Conservation (phyloP, 331 rosid genomes). For the Malus hybrid region DNA sequence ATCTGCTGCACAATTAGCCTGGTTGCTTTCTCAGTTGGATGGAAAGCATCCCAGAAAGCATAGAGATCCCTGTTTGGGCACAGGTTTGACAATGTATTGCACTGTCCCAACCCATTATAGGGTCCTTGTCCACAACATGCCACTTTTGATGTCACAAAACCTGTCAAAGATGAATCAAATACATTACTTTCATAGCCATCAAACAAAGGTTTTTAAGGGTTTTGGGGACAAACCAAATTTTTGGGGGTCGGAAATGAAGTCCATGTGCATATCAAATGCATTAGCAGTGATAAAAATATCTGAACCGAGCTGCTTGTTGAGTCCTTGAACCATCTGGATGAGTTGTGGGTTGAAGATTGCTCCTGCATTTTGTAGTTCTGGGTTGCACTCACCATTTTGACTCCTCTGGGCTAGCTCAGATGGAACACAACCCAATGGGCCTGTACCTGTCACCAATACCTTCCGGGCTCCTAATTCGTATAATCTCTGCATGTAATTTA, state of each 20-base stretch:
- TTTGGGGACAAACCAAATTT: conserved; percentile 28
- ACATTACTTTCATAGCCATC: not conserved
- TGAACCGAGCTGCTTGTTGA: conserved; percentile 28
- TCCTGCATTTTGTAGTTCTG: conserved; percentile 33
- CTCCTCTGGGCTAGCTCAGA: conserved; percentile 38
- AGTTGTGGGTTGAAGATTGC: conserved; percentile 29
- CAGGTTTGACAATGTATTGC: conserved; percentile 26
- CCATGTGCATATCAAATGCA: conserved; percentile 34
- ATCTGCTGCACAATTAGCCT: conserved; percentile 29
- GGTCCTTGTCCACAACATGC: conserved; percentile 67
- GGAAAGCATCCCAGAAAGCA: conserved; percentile 55
- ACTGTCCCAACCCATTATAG: conserved; percentile 40
- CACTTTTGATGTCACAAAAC: conserved; percentile 45
- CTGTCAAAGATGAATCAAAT: conserved; percentile 8
- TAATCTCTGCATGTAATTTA: conserved; percentile 15
- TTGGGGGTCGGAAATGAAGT: conserved; percentile 38
- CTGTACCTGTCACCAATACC: conserved; percentile 49
- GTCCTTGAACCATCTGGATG: conserved; percentile 16
- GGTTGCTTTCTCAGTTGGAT: conserved; percentile 48
- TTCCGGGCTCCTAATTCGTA: conserved; percentile 47
- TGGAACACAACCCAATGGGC: conserved; percentile 52
- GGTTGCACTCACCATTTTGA: conserved; percentile 32
- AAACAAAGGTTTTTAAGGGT: not conserved
- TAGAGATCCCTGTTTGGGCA: conserved; percentile 40
- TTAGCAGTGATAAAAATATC: conserved; percentile 36